A percentile compares a stretch with the other conserved stretches of the same genome.
These are phyloP conservation scores for Candida pseudoglaebosa DNA, from an alignment of 805 yeast genomes.

Conservation along the genomic window DNA sequence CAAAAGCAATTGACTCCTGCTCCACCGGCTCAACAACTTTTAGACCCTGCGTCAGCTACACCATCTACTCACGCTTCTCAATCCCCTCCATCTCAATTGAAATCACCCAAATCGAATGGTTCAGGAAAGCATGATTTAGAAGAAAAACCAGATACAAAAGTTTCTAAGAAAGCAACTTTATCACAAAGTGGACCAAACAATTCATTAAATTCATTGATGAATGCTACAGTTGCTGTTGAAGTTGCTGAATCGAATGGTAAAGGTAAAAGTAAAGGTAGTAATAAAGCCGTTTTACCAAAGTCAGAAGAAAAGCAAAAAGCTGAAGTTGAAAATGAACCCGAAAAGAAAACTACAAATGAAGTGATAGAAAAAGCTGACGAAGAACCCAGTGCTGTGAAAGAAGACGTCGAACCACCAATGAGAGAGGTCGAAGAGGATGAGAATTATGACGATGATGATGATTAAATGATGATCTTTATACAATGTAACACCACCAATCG, in stretches of 20 bases:
- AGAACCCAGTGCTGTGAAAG: slow-evolving; percentile 21
- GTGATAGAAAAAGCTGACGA: slow-evolving; percentile 18
- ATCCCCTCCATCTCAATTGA: slow-evolving; percentile 2
- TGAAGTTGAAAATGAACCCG: slow-evolving; percentile 6
- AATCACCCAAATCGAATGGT: slow-evolving; percentile 8
- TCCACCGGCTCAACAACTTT: slow-evolving; percentile 2
- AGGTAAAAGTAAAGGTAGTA: slow-evolving; percentile 14
- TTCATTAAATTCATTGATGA: slow-evolving; percentile 25
- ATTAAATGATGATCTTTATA: slow-evolving; percentile 1
- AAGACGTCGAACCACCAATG: slow-evolving; percentile 41
- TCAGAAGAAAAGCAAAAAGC: slow-evolving; percentile 6
- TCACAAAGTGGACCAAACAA: slow-evolving; percentile 9
- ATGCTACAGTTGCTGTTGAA: slow-evolving; percentile 17
- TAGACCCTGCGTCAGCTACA: background rate
- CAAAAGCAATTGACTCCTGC: background rate
- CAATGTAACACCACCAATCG: background rate
- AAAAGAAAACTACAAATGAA: background rate
- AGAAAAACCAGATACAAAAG: slow-evolving; percentile 29
- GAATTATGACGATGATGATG: slow-evolving; percentile 40
- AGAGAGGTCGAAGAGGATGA: slow-evolving; percentile 45
- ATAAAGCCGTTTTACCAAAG: slow-evolving; percentile 12
- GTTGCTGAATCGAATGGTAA: slow-evolving; percentile 13
- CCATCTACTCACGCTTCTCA: slow-evolving; percentile 1
- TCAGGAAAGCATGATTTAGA: slow-evolving; percentile 36
- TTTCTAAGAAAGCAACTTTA: slow-evolving; percentile 21